Base-by-base conservation (phyloP, 139 green algal species). In the Astrephomene gubernaculifera region DNA sequence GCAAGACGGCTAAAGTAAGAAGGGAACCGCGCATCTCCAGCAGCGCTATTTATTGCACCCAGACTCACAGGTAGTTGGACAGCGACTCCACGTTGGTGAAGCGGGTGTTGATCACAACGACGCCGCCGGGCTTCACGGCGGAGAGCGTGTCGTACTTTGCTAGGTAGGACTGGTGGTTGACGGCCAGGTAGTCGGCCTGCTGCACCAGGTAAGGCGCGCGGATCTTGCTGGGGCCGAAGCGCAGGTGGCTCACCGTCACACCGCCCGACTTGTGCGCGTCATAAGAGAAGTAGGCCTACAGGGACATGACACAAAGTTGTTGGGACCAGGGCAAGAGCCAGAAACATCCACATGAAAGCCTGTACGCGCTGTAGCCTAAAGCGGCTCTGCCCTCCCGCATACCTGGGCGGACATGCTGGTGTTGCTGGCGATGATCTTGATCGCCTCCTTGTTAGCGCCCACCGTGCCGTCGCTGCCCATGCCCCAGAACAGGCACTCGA, bases 401-500 rank as follows among this genome's bases (percentile, higher is more conserved):
- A 90, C 89, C 81, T 92, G 90, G 43, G 90, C 86, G 49, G 83
- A 81, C 43, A 88, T 71, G 41, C 68, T 67, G 8, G 87, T 83
- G 41, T 71, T 43, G 83, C 54, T 80, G 60, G 82, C 91, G 54
- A 93, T 93, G 79, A 93, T 94, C 82, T 93, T 92, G 68, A 94
- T 90, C 0, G 89, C 91, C 85, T 93, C 91, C 87, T 94, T 92
- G 86, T 94, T 94, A 54, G 91, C 91, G 45, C 91, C 91, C 71
- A 94, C 91, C 2, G 91, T 94, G 73, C 91, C 89, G 82, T 94
- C 91, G 19, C 33, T 70, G 72, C 91, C 91, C 89, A 94, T 92
- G 69, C 91, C 91, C 89, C 89, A 94, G 86, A 94, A 94, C 43
- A 92, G 45, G 85, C 91, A 94, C 91, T 92, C 81, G n/a, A 82